Conservation (phyloP, 208 protist genomes). For the Trichomonas gallinae region DNA sequence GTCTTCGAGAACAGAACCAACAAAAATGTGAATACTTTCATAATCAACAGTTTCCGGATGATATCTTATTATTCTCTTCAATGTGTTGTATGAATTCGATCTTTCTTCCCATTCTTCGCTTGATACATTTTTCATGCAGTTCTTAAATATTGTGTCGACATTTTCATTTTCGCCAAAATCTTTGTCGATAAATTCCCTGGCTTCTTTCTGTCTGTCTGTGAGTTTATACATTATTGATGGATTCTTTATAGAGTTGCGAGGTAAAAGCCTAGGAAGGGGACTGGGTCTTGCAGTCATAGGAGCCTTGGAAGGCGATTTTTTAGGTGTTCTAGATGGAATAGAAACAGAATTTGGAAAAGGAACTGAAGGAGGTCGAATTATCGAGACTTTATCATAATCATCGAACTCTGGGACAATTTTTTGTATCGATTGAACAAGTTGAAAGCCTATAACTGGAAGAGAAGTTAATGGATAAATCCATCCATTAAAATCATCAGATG, state of each 20-base stretch:
- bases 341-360: neutral
- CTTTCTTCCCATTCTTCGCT: neutral
- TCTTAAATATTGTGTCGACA: no score
- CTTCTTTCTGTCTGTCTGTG: neutral
- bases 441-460: neutral
- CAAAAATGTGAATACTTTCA: neutral
- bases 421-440: neutral
- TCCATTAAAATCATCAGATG: neutral
- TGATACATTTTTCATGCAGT: neutral
- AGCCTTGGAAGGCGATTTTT: neutral
- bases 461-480: neutral
- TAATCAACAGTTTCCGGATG: neutral
- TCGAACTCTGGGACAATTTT: neutral
- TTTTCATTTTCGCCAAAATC: neutral
- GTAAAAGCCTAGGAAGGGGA: neutral
- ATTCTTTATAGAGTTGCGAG: neutral
- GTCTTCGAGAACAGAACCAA: neutral
- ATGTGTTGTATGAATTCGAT: neutral
- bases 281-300: neutral
- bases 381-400: neutral
- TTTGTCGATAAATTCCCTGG: neutral
- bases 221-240: neutral
- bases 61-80: neutral
- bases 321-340: no score
- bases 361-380: neutral